Evolutionary conservation across 2,329 filamentous ascomycete genomes (phyloP), one percentile per base, ranked within the genome.

Genomic region (Pseudogymnoascus sp.): DNA sequence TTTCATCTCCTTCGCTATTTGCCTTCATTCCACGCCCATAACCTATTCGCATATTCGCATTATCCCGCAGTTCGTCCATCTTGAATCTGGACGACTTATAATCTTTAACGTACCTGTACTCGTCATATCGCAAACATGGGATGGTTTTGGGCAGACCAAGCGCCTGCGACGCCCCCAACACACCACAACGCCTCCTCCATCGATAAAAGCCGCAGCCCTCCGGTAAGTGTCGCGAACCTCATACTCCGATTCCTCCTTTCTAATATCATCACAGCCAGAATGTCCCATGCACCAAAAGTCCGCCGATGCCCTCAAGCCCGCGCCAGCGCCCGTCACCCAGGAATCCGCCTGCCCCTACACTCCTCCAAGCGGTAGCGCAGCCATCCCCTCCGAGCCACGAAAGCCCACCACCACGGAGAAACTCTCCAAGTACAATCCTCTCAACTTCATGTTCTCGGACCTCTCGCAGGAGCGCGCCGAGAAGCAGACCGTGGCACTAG

Each of bases 401-500:
- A 65, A 67, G 62, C 68, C 65, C 59, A 64, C 67, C 40, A 68
- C 71, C 37, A 73, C 77, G 44, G 84, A 85, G 0, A 82, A 83
- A 40, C 78, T 87, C 63, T 85, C 86, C n/a, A 87, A 83, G 70
- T 78, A 89, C 46, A 90, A 90, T 70, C 88, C 88, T 4, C 82
- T 99, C 62, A 99, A 99, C 79, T 97, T 93, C 81, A 99, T 99
- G 93, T 96, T 96, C 75, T 82, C 84, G 42, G 85, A 89, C 66
- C 81, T 97, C 53, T 93, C 93, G 5, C 93, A 97, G 77, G 83
- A 86, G 31, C 89, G 84, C 59, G 86, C 91, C 2, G 80, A 85
- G 0, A 81, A 89, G 66, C 95, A 99, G 76, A 83, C 84, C 3
- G 77, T 89, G 25, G 79, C 82, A 23, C 84, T 99, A 0, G 90